Conservation (phyloP, 805 yeast genomes). For the Candida chauliodis region DNA sequence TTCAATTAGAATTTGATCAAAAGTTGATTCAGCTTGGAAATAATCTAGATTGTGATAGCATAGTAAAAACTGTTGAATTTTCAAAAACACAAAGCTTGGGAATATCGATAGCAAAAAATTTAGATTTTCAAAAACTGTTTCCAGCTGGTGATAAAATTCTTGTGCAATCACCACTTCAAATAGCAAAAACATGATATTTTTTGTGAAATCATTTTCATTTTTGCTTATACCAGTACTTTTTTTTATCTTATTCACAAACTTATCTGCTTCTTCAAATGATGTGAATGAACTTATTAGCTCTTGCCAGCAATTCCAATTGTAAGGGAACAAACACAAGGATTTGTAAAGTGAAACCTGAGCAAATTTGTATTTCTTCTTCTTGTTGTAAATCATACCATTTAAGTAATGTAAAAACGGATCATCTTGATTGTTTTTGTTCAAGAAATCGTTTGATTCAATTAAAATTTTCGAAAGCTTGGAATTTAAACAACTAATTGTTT, state of each 20-base stretch:
- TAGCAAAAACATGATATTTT: conserved; percentile 40
- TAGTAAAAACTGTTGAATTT: conserved; percentile 78
- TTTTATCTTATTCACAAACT: conserved; percentile 34
- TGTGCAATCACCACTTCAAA: conserved; percentile 69
- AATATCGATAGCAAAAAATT: conserved; percentile 49
- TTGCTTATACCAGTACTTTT: conserved; percentile 7
- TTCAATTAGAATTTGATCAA: conserved; percentile 64
- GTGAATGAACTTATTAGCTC: conserved; percentile 65
- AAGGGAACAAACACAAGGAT: conserved; percentile 69
- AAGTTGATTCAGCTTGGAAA: conserved; percentile 69
- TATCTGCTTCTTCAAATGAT: conserved; percentile 57
- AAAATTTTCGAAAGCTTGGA: conserved; percentile 30
- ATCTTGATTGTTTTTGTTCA: conserved; percentile 28
- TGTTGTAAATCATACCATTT: conserved; percentile 63
- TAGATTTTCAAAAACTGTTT: conserved; percentile 47
- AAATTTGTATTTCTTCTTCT: conserved; percentile 52
- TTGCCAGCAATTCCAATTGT: conserved; percentile 92
- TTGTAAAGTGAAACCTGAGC: conserved; percentile 62
- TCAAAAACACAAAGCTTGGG: conserved; percentile 71
- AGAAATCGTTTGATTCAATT: conserved; percentile 37
- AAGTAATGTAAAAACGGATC: conserved; percentile 65
- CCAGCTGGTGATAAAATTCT: conserved; percentile 71
- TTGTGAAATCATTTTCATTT: conserved; percentile 15
- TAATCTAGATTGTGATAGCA: conserved; percentile 86
- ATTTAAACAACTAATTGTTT: conserved; percentile 26